Base-by-base conservation (phyloP, 2,329 filamentous ascomycete species). In the Metarhizium humberi region DNA sequence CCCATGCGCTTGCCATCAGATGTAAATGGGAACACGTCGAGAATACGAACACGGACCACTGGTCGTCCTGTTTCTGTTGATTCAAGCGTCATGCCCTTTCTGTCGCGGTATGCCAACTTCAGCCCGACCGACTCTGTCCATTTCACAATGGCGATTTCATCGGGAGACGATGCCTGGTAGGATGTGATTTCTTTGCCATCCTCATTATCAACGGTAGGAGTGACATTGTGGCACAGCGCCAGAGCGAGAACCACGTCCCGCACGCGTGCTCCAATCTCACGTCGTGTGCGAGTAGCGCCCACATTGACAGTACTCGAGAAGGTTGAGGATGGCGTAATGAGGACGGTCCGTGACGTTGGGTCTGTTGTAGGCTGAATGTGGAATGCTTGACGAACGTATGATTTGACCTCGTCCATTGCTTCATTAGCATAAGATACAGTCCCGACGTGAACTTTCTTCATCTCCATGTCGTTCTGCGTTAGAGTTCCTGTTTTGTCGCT, bases 1-100 rank as follows among this genome's bases (percentile, higher is more conserved):
- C 95, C 94, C 94, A 99, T 99, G 53, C 94, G 85, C 73, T 99
- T 99, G 61, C 92, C 92, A 61, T 97, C 94, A 0, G 92, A 96
- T 0, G 94, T 99, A 68, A 99, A 99, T 0, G 95, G 95, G 64
- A 99, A 99, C 2, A 97, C 85, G 48, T 97, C 92, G 4, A 97
- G 78, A 51, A 99, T 95, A 55, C 86, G 85, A 30, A 95, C 92
- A 29, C 86, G 86, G 30, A 99, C 90, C 3, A 94, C 87, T 0
- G 82, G 75, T 52, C 86, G 81, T 20, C 87, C 85, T 3, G 83
- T 88, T 54, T 87, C 84, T 1, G 87, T 83, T 4, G 86, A 92
- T 65, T 92, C 86, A 3, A 99, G 78, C 3, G 85, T 78, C 77
- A 99, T 96, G 47, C 81, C 85, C 68, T 88, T 90, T 47, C 95